phyloP scores from a whole-genome alignment of 768 basidiomycete genomes.

The Gloeopeniophorella convolvens region DNA sequence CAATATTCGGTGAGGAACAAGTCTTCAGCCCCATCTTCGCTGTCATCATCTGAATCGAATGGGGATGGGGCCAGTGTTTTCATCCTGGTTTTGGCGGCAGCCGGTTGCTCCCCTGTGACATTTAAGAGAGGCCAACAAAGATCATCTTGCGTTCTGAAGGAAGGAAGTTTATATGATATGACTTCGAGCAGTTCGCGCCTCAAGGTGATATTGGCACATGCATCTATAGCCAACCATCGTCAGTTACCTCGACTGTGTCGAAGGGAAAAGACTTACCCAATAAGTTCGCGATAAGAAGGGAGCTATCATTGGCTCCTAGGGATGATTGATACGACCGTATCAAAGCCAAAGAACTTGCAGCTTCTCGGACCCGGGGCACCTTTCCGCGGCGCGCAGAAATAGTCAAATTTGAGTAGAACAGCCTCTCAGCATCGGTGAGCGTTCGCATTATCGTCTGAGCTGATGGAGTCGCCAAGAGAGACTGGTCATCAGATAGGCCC shows the following conservation, averaged over 20 bases:
- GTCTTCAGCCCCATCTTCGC: slow-evolving; percentile 29
- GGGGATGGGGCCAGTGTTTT: slow-evolving; percentile 21
- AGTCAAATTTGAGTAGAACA: slow-evolving; percentile 61
- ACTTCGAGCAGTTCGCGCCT: slow-evolving; percentile 83
- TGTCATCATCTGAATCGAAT: slow-evolving; percentile 32
- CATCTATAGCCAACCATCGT: slow-evolving; percentile 42
- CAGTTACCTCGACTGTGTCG: neutral
- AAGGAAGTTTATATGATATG: slow-evolving; percentile 62
- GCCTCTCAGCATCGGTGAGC: slow-evolving; percentile 60
- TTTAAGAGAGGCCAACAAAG: slow-evolving; percentile 64
- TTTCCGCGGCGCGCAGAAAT: slow-evolving; percentile 51
- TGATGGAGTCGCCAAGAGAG: slow-evolving; percentile 34
- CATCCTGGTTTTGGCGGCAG: slow-evolving; percentile 21
- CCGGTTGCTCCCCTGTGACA: slow-evolving; percentile 37
- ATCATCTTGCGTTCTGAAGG: slow-evolving; percentile 46
- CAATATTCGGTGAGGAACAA: slow-evolving; percentile 51
- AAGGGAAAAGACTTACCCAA: slow-evolving; percentile 40
- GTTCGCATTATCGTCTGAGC: slow-evolving; percentile 52
- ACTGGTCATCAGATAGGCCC: slow-evolving; percentile 53
- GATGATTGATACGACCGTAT: slow-evolving; percentile 76
- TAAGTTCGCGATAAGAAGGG: slow-evolving; percentile 53
- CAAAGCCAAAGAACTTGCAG: slow-evolving; percentile 60
- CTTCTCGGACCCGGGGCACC: slow-evolving; percentile 68
- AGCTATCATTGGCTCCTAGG: slow-evolving; percentile 51
- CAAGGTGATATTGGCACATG: slow-evolving; percentile 68